A percentile compares a stretch with the other conserved stretches of the same genome.
phyloP scores from a whole-genome alignment of 2,329 filamentous ascomycete genomes.

The Cryphonectria japonica region DNA sequence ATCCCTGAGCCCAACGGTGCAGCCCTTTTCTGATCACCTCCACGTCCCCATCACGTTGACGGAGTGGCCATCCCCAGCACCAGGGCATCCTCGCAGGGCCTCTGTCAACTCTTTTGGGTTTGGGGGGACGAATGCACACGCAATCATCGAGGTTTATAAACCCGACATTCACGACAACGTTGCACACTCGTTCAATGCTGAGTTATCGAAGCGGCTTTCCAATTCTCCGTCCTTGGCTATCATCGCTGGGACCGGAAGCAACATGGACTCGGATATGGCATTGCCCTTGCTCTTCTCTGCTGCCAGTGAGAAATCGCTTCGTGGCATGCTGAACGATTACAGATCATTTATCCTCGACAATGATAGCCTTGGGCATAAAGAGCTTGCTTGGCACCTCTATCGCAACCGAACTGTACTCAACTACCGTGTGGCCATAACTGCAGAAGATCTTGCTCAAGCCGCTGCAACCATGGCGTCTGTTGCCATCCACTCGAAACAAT shows the following conservation, averaged over 20 bases:
- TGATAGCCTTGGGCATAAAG: slow-evolving; percentile 17
- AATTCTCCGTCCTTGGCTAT: background rate
- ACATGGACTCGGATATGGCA: background rate
- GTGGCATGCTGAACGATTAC: slow-evolving; percentile 35
- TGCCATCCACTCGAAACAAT: slow-evolving; percentile 31
- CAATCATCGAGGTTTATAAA: slow-evolving; percentile 46
- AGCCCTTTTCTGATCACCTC: slow-evolving; percentile 41
- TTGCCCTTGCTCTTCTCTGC: slow-evolving; percentile 46
- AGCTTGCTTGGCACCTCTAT: slow-evolving; percentile 42
- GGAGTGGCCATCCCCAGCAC: slow-evolving; percentile 42
- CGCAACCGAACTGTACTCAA: slow-evolving; percentile 38
- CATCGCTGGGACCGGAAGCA: no score
- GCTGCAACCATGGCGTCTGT: background rate
- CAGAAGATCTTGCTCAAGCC: slow-evolving; percentile 27
- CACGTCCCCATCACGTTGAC: slow-evolving; percentile 39
- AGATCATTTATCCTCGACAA: slow-evolving; percentile 36
- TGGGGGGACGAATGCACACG: slow-evolving; percentile 49
- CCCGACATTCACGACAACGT: slow-evolving; percentile 38
- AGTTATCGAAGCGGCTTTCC: background rate
- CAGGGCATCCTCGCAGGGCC: slow-evolving; percentile 44
- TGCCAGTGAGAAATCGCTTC: slow-evolving; percentile 41
- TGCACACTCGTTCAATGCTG: slow-evolving; percentile 18
- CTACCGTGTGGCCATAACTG: slow-evolving; percentile 33
- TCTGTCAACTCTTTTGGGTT: slow-evolving; percentile 53
- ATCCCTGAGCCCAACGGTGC: slow-evolving; percentile 45